Conservation (phyloP, 495 filamentous ascomycete genomes). For the Penicillium silybi region DNA sequence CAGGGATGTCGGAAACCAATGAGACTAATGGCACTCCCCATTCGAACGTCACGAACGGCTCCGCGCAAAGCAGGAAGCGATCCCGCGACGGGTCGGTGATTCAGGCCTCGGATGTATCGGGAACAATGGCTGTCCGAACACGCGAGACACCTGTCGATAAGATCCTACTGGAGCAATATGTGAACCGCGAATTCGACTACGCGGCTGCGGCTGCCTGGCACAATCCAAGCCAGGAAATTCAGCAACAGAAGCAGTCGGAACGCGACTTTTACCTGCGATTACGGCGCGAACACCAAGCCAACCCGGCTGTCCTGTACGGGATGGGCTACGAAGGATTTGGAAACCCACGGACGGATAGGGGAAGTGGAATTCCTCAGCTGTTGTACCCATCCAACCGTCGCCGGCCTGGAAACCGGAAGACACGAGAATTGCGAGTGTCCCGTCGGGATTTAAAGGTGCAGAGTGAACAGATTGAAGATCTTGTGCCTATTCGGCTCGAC, state of each 20-base stretch:
- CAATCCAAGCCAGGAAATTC: conserved; percentile 44
- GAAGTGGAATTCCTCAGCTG: conserved; percentile 51
- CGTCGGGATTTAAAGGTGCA: conserved; percentile 78
- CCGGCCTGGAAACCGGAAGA: conserved; percentile 68
- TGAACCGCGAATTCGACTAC: conserved; percentile 71
- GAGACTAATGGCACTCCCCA: conserved; percentile 31
- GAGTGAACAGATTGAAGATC: conserved; percentile 82
- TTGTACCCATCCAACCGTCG: conserved; percentile 72
- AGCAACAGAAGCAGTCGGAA: conserved; percentile 52
- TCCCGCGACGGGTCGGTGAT: conserved; percentile 56
- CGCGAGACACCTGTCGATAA: conserved; percentile 45
- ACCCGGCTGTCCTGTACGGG: conserved; percentile 66
- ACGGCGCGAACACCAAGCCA: conserved; percentile 44
- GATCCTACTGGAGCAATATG: conserved; percentile 69
- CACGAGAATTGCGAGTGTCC: conserved; percentile 63
- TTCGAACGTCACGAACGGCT: conserved; percentile 40
- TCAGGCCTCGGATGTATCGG: conserved; percentile 26
- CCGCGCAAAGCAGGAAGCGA: conserved; percentile 50
- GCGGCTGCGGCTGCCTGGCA: conserved; percentile 47
- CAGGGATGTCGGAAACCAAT: conserved; percentile 35
- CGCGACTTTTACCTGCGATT: conserved; percentile 48
- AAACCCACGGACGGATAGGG: conserved; percentile 72
- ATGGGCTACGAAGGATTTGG: conserved; percentile 87
- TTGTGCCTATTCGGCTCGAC: conserved; percentile 87
- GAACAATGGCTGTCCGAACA: conserved; percentile 29